A percentile compares a stretch with the other conserved stretches of the same genome.
Conservation (phyloP, 2,329 filamentous ascomycete genomes). For the Aspergillus amoenus region DNA sequence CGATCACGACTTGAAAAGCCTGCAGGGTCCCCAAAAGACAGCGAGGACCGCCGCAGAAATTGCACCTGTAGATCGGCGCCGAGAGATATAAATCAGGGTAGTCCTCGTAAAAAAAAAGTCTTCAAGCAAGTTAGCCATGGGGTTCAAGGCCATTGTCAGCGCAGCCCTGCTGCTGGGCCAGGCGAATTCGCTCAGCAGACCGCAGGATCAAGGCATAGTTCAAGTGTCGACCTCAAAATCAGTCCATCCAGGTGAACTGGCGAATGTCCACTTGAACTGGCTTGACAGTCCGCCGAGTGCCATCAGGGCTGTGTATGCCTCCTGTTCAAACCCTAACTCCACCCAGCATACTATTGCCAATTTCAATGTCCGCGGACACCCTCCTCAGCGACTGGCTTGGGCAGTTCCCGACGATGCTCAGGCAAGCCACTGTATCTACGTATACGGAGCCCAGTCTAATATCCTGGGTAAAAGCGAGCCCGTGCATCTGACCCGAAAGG, state of each 20-base stretch:
- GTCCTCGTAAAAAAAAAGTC: not conserved
- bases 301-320: not conserved
- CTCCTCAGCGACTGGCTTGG: not conserved
- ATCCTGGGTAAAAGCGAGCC: slow-evolving; percentile 1
- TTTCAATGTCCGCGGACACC: not conserved
- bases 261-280: not conserved
- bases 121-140: not conserved
- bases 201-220: not conserved
- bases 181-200: not conserved
- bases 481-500: not conserved
- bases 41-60: not conserved
- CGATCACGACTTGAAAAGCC: not conserved
- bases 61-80: not conserved
- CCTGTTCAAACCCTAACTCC: not conserved
- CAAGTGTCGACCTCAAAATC: not conserved
- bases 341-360: not conserved
- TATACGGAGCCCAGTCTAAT: not conserved
- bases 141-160: not conserved
- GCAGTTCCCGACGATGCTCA: not conserved
- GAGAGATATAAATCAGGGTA: not conserved
- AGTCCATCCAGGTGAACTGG: not conserved
- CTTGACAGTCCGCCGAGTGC: not conserved
- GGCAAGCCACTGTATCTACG: not conserved
- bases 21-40: not conserved
- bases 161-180: not conserved